These are phyloP conservation scores for Rutstroemia sp. DNA, from an alignment of 2,329 filamentous ascomycete species.

Conservation along the genomic window DNA sequence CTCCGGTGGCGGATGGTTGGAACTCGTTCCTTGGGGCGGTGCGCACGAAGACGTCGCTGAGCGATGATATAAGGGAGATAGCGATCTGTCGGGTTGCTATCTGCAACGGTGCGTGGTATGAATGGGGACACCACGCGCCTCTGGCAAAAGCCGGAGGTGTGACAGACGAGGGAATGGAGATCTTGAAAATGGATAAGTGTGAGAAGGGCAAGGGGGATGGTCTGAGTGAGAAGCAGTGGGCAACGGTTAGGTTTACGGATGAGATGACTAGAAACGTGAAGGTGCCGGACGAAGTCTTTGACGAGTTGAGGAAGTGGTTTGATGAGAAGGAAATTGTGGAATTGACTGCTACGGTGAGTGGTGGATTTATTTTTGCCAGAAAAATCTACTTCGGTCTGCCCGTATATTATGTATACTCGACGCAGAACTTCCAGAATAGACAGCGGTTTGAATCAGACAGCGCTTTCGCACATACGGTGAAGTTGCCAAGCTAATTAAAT, in stretches of 20 bases:
- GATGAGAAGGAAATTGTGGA: slow-evolving; percentile 70
- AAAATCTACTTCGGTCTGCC: too few relatives aligned
- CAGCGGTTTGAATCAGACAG: too few relatives aligned
- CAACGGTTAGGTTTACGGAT: slow-evolving; percentile 67
- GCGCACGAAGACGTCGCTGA: slow-evolving; percentile 44
- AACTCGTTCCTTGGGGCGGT: slow-evolving; percentile 61
- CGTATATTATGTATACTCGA: too few relatives aligned
- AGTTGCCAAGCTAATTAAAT: neutral
- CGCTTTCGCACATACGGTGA: neutral
- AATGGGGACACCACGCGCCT: slow-evolving; percentile 75
- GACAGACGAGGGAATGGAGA: slow-evolving; percentile 23
- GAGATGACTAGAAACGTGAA: slow-evolving; percentile 73
- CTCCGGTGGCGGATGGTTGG: slow-evolving; percentile 69
- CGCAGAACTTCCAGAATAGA: neutral
- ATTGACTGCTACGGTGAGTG: slow-evolving; percentile 57
- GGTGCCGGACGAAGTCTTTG: slow-evolving; percentile 64
- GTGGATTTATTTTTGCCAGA: neutral
- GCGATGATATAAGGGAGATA: slow-evolving; percentile 60
- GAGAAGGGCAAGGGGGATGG: slow-evolving; percentile 19
- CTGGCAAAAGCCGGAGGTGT: slow-evolving; percentile 32
- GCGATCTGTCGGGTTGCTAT: slow-evolving; percentile 76
- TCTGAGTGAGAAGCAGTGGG: slow-evolving; percentile 55
- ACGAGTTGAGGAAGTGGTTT: slow-evolving; percentile 51
- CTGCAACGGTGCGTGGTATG: slow-evolving; percentile 76
- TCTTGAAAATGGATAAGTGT: slow-evolving; percentile 11